These are phyloP conservation scores for Narthecium ossifragum DNA, from an alignment of 106 monocot genomes.

Conservation along the genomic window DNA sequence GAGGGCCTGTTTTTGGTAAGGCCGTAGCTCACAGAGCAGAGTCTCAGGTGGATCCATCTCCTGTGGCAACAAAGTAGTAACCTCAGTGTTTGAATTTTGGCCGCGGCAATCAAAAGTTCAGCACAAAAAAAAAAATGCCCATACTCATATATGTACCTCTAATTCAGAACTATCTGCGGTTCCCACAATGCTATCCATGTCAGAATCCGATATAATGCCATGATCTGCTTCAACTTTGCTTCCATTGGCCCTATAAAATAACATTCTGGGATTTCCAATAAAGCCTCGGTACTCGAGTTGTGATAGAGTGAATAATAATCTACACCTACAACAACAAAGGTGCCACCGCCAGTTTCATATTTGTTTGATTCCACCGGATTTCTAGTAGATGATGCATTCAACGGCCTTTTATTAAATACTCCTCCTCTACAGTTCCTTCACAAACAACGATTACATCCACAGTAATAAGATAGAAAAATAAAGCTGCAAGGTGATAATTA, in stretches of 20 bases:
- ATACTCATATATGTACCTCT: too few species aligned
- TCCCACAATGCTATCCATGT: conserved; percentile 78
- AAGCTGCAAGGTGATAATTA: conserved; percentile 8
- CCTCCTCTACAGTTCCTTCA: neutral
- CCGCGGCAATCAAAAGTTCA: too few species aligned
- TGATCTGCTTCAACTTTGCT: conserved; percentile 30
- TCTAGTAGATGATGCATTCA: neutral
- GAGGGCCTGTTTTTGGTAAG: conserved; percentile 94
- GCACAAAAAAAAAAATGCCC: too few species aligned
- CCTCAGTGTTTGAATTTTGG: too few species aligned
- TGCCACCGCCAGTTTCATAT: neutral
- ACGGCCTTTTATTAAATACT: neutral
- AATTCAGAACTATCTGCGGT: conserved; percentile 43
- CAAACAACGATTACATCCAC: neutral
- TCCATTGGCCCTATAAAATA: conserved; percentile 9
- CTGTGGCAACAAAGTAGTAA: too few species aligned
- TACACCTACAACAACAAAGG: neutral
- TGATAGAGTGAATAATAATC: neutral
- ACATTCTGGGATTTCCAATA: neutral
- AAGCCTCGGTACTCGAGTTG: neutral
- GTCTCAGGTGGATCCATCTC: conserved; percentile 68
- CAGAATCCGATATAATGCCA: conserved; percentile 40
- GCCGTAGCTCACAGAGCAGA: conserved; percentile 63
- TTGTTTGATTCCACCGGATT: neutral
- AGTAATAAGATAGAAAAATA: neutral